Conservation (phyloP, 2,329 filamentous ascomycete species). For the Blastomyces parvus region DNA sequence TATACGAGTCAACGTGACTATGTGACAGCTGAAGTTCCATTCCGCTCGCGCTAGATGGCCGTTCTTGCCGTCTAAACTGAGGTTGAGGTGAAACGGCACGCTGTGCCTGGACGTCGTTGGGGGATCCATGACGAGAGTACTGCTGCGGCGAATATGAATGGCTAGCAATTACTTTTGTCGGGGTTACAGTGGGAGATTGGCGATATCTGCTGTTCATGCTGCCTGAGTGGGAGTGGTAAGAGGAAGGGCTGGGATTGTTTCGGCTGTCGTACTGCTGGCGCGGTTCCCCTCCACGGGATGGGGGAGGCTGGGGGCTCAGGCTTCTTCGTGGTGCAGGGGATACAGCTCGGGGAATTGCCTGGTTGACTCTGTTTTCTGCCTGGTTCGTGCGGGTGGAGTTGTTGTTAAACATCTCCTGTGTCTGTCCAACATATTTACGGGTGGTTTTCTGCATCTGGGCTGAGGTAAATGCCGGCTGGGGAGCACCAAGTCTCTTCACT, state of each 20-base stretch:
- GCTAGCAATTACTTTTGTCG: conserved; percentile 25
- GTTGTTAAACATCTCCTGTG: conserved; percentile 60
- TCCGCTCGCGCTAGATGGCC: conserved; percentile 42
- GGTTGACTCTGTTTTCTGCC: conserved; percentile 24
- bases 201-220: conserved; percentile 33
- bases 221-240: conserved; percentile 37
- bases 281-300: conserved; percentile 20
- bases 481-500: conserved; percentile 72
- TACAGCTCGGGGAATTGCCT: conserved; percentile 28
- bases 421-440: conserved; percentile 76
- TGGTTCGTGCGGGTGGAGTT: conserved; percentile 25
- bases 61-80: conserved; percentile 41
- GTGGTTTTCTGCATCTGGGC: conserved; percentile 94
- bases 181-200: conserved; percentile 19
- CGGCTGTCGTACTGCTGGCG: conserved; percentile 37
- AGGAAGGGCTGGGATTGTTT: conserved; percentile 36
- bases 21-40: conserved; percentile 62
- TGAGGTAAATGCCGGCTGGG: conserved; percentile 83
- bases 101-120: conserved; percentile 25
- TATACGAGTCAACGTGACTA: conserved; percentile 48
- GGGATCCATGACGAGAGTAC: conserved; percentile 31
- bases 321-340: conserved; percentile 32
- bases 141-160: conserved; percentile 33
- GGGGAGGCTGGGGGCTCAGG: conserved; percentile 28
- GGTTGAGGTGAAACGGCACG: conserved; percentile 46